Percentiles rank a stretch among this genome's conserved stretches.
Conservation (phyloP, 208 protist genomes). For the Leishmania guyanensis region DNA sequence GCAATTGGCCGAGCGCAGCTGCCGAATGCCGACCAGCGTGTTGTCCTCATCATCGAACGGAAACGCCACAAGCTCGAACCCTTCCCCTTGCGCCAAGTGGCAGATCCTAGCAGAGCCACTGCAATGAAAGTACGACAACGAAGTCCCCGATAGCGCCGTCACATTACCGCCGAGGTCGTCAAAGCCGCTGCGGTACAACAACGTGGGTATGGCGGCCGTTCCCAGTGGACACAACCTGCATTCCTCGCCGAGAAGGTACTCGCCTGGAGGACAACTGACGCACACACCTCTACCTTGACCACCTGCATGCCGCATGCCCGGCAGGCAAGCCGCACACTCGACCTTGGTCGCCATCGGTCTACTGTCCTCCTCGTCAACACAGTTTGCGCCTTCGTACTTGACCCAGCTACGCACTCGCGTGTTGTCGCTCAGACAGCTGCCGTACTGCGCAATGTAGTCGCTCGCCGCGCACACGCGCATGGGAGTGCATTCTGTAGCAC, state of each 20-base stretch:
- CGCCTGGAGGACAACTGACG: background rate
- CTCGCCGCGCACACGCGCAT: background rate
- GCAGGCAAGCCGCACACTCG: conserved; percentile 11
- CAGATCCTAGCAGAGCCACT: background rate
- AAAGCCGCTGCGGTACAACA: conserved; percentile 8
- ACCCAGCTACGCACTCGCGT: conserved; percentile 12
- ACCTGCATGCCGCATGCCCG: conserved; percentile 8
- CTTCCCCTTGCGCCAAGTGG: background rate
- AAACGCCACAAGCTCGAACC: conserved; percentile 7
- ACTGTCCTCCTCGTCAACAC: background rate
- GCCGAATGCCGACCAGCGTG: conserved; percentile 12
- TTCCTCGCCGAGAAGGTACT: background rate
- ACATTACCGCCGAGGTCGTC: conserved; percentile 6
- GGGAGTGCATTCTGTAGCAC: background rate
- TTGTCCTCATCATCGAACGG: background rate
- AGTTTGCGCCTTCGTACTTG: background rate
- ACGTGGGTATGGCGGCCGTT: conserved; percentile 3
- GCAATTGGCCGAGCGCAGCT: background rate
- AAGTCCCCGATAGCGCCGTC: background rate
- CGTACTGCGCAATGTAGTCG: conserved; percentile 11
- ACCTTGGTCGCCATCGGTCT: background rate
- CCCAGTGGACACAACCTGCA: conserved; percentile 8
- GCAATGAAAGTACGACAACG: background rate
- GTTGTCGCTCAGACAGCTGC: background rate
- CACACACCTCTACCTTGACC: background rate